Conservation (phyloP, 352 stramenopile genomes). For the Halophytophthora batemanensis region DNA sequence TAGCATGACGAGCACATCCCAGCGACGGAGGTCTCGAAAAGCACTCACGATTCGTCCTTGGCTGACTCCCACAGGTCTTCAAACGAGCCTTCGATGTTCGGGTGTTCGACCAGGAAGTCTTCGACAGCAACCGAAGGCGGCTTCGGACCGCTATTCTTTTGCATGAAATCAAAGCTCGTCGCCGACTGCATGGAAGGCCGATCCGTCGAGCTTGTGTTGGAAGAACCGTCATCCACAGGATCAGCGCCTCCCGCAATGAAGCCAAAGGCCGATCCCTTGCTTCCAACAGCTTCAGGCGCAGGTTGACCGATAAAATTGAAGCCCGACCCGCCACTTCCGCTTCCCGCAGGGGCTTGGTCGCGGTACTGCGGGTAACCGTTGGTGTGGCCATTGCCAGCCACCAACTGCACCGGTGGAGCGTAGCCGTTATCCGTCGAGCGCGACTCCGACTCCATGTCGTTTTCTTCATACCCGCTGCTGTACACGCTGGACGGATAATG, state of each 20-base stretch:
- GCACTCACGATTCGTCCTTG: conserved; percentile 62
- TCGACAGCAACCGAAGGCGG: conserved; percentile 36
- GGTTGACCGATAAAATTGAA: conserved; percentile 34
- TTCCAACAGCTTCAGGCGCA: conserved; percentile 10
- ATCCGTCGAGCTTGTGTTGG: conserved; percentile 40
- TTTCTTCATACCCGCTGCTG: conserved; percentile 51
- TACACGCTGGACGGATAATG: conserved; percentile 49
- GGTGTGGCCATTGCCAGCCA: conserved; percentile 16
- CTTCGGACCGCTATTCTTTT: conserved; percentile 19
- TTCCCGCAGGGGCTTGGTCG: conserved; percentile 19
- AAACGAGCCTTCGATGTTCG: conserved; percentile 48
- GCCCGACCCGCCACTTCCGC: conserved; percentile 14
- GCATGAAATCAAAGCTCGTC: conserved; percentile 41
- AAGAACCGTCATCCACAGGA: conserved; percentile 39
- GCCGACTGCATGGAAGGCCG: conserved; percentile 37
- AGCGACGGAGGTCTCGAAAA: not conserved
- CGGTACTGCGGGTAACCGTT: conserved; percentile 5
- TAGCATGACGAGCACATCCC: not conserved
- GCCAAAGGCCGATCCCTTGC: conserved; percentile 63
- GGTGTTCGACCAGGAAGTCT: conserved; percentile 59
- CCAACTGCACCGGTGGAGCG: conserved; percentile 26
- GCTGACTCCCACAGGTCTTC: conserved; percentile 77
- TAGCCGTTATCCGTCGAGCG: conserved; percentile 54
- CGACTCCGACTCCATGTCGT: conserved; percentile 48
- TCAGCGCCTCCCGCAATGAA: conserved; percentile 59